Base-by-base conservation (phyloP, 2,329 filamentous ascomycete genomes). In the Huntiella decipiens region DNA sequence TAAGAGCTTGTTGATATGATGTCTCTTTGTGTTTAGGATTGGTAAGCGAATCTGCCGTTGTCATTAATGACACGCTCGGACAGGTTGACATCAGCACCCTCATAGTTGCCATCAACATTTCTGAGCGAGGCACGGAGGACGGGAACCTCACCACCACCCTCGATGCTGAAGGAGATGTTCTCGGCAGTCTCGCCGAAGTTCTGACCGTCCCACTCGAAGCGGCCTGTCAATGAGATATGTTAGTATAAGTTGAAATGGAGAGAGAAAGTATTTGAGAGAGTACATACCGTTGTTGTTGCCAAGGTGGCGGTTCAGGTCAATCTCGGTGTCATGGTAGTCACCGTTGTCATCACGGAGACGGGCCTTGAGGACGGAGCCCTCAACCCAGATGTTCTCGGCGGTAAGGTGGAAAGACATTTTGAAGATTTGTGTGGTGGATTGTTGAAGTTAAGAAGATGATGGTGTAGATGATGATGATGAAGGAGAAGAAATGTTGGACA, bases 221-320 rank as follows among this genome's bases (percentile, higher is more conserved):
- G 12, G 17, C 42, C 35, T 51, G 7, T 47, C 1, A 5, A 3
- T 28, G 5, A 3, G 48, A 10, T 19, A 28, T n/a, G 47, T 51
- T 16, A 53, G 50, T 32, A 28, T 31, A 4, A 10, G 8, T n/a
- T 3, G 13, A 5, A 17, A 16, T 11, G 1, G 1, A 28, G 2
- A 2, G 1, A 36, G 43, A 54, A 16, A 51, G 58, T 57, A 53
- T 13, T 51, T 40, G 42, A 3, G 62, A 63, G 17, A 22, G 19
- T 32, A n/a, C 39, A 38, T 49, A 19, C 73, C 73, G 51, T 70
- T 55, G 15, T 66, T 52, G 59, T 77, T 77, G 49, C 58, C 57
- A 44, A 77, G 63, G 50, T 66, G 60, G 62, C 73, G 67, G 4
- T 65, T 55, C 4, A 77, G 63, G 61, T 77, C 74, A 52, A 77